These are phyloP conservation scores for Phanerochaete sordida DNA, from an alignment of 768 basidiomycete genomes.

Conservation along the genomic window DNA sequence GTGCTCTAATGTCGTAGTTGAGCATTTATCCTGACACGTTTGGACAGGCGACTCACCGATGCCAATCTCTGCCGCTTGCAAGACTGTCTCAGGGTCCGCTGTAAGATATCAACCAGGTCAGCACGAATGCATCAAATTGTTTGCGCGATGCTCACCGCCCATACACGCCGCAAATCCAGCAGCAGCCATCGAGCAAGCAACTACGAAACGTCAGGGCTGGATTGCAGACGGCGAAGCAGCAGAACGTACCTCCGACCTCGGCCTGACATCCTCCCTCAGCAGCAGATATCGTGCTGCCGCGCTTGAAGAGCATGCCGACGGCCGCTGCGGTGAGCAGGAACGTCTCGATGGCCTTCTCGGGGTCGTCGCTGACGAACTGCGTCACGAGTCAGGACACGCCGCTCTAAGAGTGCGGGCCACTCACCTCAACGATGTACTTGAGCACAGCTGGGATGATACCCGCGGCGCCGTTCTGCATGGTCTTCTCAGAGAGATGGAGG, in stretches of 20 bases:
- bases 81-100: slow-evolving; percentile 79
- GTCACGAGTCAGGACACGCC: neutral
- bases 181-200: slow-evolving; percentile 95
- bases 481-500: neutral
- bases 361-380: slow-evolving; percentile 87
- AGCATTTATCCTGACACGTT: neutral
- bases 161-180: slow-evolving; percentile 93
- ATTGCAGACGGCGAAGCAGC: neutral
- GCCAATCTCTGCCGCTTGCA: slow-evolving; percentile 90
- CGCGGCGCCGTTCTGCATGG: slow-evolving; percentile 68
- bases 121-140: neutral
- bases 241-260: slow-evolving; percentile 77
- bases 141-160: slow-evolving; percentile 53
- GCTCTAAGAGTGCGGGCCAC: slow-evolving; percentile 3
- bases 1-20: slow-evolving; percentile 53
- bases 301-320: slow-evolving; percentile 93
- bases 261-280: slow-evolving; percentile 96
- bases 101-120: no score
- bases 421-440: slow-evolving; percentile 83
- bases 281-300: slow-evolving; percentile 94
- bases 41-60: slow-evolving; percentile 52
- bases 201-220: slow-evolving; percentile 31
- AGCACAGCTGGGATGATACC: slow-evolving; percentile 92
- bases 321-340: slow-evolving; percentile 92
- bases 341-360: slow-evolving; percentile 81